A percentile compares a stretch with the other conserved stretches of the same genome.
Conservation (phyloP, 345 rosid genomes). For the Acer yangbiense region DNA sequence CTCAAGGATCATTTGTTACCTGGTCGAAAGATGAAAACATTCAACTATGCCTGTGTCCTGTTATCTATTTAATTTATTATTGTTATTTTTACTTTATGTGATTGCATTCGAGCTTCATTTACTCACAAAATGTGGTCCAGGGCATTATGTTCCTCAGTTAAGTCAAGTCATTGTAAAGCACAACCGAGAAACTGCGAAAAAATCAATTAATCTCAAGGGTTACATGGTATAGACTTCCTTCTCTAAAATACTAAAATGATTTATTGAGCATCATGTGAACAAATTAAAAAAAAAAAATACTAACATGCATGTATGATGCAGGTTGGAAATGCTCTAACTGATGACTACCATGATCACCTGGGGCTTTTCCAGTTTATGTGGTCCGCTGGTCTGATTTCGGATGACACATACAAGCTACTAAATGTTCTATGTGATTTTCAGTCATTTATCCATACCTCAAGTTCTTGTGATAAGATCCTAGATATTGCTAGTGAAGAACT, state of each 20-base stretch:
- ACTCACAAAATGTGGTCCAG: slow-evolving; percentile 37
- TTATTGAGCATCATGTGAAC: slow-evolving; percentile 1
- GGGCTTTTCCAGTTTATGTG: slow-evolving; percentile 85
- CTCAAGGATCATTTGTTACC: background rate
- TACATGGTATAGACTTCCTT: slow-evolving; percentile 61
- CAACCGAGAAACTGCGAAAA: slow-evolving; percentile 47
- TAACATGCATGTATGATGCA: slow-evolving; percentile 39
- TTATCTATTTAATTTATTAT: background rate
- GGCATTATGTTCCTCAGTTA: slow-evolving; percentile 95
- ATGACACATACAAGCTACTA: slow-evolving; percentile 68
- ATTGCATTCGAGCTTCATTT: slow-evolving; percentile 1
- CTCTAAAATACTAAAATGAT: background rate
- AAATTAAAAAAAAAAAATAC: slow-evolving; percentile 9
- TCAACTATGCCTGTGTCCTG: background rate
- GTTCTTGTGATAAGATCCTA: slow-evolving; percentile 48
- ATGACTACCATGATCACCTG: slow-evolving; percentile 79
- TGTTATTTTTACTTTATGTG: background rate
- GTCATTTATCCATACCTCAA: slow-evolving; percentile 71
- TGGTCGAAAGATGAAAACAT: background rate
- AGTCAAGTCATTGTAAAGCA: slow-evolving; percentile 71
- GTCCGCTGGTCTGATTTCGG: slow-evolving; percentile 89
- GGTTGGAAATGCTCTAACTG: slow-evolving; percentile 94
- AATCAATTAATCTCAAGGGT: slow-evolving; percentile 75
- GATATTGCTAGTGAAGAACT: slow-evolving; percentile 66
- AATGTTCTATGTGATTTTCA: slow-evolving; percentile 67